phyloP scores from a whole-genome alignment of 495 filamentous ascomycete species.

The Trichocladium uniseriatum region DNA sequence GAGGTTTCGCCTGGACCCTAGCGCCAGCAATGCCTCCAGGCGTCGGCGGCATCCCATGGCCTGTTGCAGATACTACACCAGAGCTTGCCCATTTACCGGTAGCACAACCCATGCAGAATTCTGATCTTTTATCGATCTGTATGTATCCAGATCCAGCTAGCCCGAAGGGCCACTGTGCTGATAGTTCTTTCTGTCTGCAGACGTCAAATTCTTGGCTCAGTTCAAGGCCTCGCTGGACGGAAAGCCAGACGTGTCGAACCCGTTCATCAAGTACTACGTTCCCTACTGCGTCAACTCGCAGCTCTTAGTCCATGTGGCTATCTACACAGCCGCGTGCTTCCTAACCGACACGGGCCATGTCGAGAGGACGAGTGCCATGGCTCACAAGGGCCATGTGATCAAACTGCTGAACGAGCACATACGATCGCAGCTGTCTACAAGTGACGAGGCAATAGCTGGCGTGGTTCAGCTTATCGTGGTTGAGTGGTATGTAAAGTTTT shows the following conservation, averaged over 20 bases:
- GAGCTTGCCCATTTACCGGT: conserved; percentile 12
- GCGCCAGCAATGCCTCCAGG: neutral
- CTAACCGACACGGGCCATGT: conserved; percentile 31
- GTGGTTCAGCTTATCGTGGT: conserved; percentile 30
- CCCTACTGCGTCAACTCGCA: conserved; percentile 28
- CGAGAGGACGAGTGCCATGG: conserved; percentile 27
- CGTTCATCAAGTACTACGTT: conserved; percentile 29
- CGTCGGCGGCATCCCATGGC: conserved; percentile 8
- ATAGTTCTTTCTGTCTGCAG: conserved; percentile 21
- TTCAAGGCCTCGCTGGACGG: conserved; percentile 35
- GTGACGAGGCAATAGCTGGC: conserved; percentile 29
- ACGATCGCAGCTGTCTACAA: conserved; percentile 20
- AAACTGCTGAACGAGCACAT: conserved; percentile 30
- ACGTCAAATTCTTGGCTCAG: conserved; percentile 49
- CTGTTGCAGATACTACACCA: neutral
- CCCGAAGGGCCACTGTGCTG: neutral
- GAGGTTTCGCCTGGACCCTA: conserved; percentile 4
- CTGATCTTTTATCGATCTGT: conserved; percentile 28
- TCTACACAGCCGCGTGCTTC: conserved; percentile 33
- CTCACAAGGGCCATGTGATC: conserved; percentile 28
- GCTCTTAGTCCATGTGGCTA: conserved; percentile 26
- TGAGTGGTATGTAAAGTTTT: conserved; percentile 22
- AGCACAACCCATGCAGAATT: conserved; percentile 15
- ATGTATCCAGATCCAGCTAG: no score
- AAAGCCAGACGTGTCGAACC: conserved; percentile 28